Base-by-base conservation (phyloP, 257 asterid species). In the Lycium barbarum region DNA sequence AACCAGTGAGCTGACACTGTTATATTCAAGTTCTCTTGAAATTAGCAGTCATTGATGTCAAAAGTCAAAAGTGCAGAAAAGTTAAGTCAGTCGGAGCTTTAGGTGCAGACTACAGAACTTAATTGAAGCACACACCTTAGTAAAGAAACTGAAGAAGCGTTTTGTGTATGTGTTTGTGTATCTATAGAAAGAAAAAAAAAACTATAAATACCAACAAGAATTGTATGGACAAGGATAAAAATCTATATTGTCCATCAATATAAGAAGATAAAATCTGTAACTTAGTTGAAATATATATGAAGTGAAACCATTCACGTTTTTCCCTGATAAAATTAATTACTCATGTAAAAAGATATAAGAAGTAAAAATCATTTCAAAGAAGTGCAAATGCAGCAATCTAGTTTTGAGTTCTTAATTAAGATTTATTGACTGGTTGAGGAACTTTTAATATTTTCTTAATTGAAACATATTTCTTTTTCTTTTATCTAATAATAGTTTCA, bases 11-110 rank as follows among this genome's bases (percentile, higher is more conserved):
- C 20, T 49, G 61, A 74, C 43, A 20, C 80, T 72, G 15, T 10
- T 51, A 72, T n/a, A 72, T 45, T 72, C 58, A 49, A 2, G 12
- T 8, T 20, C 73, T 51, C 7, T 22, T 10, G 20, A 55, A 15
- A 47, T 38, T 49, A 73, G 59, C 38, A 45, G 20, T 74, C 20
- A 49, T 22, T 49, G 22, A 47, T 74, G 40, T 47, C 43, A 20
- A 51, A 47, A 72, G 58, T 45, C n/a, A n/a, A 6, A 45, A 47
- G 81, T 74, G 62, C 81, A 74, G 81, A 74, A 73, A 74, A 26
- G 62, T 74, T 51, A 49, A 22, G 43, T 51, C 2, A 72, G 61
- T 6, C 11, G n/a, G 81, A n/a, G 58, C 35, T 14, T 36, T 72
- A 45, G 3, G 61, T 9, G 62, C 2, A 49, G 81, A 74, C 40